These are phyloP conservation scores for Aurinia saxatilis DNA, from an alignment of 345 rosid genomes.

Conservation along the genomic window DNA sequence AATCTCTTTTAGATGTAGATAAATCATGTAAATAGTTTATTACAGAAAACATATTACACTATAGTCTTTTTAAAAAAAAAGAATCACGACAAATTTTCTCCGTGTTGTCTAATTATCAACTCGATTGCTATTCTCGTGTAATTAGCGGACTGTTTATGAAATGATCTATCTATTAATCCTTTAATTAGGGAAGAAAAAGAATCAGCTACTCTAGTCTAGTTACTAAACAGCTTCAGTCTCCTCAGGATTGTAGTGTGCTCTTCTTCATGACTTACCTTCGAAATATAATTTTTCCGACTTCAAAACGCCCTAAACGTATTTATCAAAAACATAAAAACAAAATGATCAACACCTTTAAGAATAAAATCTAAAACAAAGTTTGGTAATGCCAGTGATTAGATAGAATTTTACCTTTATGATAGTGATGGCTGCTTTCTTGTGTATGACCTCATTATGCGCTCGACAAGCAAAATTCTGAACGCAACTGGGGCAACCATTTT, in stretches of 20 bases:
- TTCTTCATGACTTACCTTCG: slow-evolving; percentile 7
- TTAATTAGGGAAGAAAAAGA: not conserved
- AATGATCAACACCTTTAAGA: not conserved
- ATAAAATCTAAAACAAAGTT: not conserved
- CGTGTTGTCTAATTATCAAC: too few species aligned
- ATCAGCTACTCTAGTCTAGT: slow-evolving; percentile 13
- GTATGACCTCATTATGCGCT: slow-evolving; percentile 66
- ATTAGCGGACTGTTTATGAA: not conserved
- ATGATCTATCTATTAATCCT: not conserved
- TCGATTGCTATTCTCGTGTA: not conserved
- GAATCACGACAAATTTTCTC: too few species aligned
- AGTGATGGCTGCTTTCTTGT: slow-evolving; percentile 72
- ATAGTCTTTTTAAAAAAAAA: too few species aligned
- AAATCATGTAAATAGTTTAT: not conserved
- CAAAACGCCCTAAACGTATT: slow-evolving; percentile 50
- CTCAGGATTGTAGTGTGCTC: not conserved
- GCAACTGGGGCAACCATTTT: slow-evolving; percentile 77
- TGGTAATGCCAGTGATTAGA: too few species aligned
- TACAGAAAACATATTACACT: too few species aligned
- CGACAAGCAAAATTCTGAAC: slow-evolving; percentile 70
- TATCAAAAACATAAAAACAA: not conserved
- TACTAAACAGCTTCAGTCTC: not conserved
- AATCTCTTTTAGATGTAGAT: not conserved
- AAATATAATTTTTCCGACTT: slow-evolving; percentile 54
- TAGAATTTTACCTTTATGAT: slow-evolving; percentile 64